phyloP scores from a whole-genome alignment of 1,139 yeast species.

The Tardiomyces blankii region DNA sequence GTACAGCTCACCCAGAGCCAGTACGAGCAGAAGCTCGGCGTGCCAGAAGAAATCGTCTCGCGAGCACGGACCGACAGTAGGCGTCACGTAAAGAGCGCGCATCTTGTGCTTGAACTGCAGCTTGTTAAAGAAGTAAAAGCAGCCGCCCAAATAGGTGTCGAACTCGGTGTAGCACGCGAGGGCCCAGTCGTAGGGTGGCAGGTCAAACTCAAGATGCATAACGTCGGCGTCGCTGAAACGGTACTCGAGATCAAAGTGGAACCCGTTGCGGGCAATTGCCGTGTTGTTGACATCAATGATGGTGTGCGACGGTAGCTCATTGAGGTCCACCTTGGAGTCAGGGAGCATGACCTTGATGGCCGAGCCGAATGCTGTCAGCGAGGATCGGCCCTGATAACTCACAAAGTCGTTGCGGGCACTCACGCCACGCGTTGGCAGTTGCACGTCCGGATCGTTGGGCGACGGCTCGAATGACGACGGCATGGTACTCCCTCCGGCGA shows the following conservation, averaged over 20 bases:
- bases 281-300: neutral
- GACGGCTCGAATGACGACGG: neutral
- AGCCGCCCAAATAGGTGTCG: slow-evolving; percentile 70
- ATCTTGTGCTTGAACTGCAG: slow-evolving; percentile 10
- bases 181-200: slow-evolving; percentile 73
- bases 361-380: slow-evolving; percentile 8
- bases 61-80: slow-evolving; percentile 4
- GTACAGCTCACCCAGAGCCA: slow-evolving; percentile 82
- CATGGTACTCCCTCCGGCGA: neutral
- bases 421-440: too few species aligned
- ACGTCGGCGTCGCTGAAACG: slow-evolving; percentile 30
- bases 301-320: slow-evolving; percentile 3
- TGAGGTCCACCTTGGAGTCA: slow-evolving; percentile 4
- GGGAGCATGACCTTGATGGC: slow-evolving; percentile 9
- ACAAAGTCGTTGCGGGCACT: too few species aligned
- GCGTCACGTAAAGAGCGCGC: slow-evolving; percentile 8
- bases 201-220: slow-evolving; percentile 4
- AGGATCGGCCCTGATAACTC: neutral
- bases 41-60: slow-evolving; percentile 42
- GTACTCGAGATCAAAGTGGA: slow-evolving; percentile 5
- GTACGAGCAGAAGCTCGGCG: slow-evolving; percentile 61
- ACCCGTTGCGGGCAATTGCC: slow-evolving; percentile 1
- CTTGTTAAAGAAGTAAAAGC: slow-evolving; percentile 85
- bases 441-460: slow-evolving; percentile 1
- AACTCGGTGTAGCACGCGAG: slow-evolving; percentile 65